Conservation (phyloP, 345 rosid genomes). For the Sisymbrium irio region DNA sequence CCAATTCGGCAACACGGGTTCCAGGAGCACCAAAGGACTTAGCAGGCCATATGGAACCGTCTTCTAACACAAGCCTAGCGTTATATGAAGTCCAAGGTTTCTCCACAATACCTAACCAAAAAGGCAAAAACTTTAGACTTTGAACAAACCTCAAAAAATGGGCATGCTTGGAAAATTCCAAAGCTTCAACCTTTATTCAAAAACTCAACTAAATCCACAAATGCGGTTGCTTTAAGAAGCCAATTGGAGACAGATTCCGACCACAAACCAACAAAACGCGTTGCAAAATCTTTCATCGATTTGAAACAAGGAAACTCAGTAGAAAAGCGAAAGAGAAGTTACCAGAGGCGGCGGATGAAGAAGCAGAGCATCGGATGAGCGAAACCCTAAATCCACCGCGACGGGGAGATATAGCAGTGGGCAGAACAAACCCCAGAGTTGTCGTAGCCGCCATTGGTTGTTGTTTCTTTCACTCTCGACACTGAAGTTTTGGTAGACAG, state of each 20-base stretch:
- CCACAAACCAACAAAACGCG: too few species aligned
- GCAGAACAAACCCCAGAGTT: constrained; percentile 15
- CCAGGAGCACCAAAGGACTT: constrained; percentile 96
- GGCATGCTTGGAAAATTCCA: neutral
- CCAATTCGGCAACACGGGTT: constrained; percentile 93
- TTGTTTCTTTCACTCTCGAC: neutral
- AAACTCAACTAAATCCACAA: neutral
- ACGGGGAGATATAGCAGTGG: constrained; percentile 25
- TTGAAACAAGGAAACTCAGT: neutral
- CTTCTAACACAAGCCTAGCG: constrained; percentile 91
- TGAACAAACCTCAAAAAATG: too few species aligned
- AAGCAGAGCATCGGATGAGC: constrained; percentile 51
- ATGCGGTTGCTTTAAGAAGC: neutral
- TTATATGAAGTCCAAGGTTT: constrained; percentile 83
- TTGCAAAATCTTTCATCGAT: too few species aligned
- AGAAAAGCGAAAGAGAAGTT: neutral
- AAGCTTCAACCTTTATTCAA: neutral
- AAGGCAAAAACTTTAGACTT: too few species aligned
- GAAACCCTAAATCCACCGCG: constrained; percentile 37
- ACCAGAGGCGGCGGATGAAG: constrained; percentile 49
- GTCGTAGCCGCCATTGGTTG: constrained; percentile 37
- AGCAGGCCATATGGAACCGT: constrained; percentile 92
- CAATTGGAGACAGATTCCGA: neutral
- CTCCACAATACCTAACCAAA: constrained; percentile 40
- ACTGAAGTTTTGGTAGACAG: neutral